Conservation (phyloP, 1,284 basidiomycete species). For the Vanrija pseudolonga region DNA sequence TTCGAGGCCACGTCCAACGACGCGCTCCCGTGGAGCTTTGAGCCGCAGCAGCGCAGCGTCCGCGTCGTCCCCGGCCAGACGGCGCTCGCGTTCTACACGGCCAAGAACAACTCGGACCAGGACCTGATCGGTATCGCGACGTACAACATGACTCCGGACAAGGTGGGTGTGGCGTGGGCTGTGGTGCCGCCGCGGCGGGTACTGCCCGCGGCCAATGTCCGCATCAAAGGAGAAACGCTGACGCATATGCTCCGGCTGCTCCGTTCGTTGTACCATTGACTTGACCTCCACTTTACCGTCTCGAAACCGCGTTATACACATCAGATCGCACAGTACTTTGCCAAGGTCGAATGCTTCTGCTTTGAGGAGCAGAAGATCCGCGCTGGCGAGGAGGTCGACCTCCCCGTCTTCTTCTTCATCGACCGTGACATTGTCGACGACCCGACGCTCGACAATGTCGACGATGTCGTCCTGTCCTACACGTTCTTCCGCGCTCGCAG, state of each 20-base stretch:
- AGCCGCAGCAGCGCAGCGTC: slow-evolving; percentile 84
- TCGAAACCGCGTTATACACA: background rate
- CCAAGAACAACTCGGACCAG: slow-evolving; percentile 75
- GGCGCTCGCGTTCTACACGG: slow-evolving; percentile 93
- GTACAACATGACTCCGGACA: slow-evolving; percentile 73
- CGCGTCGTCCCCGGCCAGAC: slow-evolving; percentile 93
- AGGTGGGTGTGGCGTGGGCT: slow-evolving; percentile 29
- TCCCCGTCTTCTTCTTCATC: slow-evolving; percentile 98
- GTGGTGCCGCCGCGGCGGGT: background rate
- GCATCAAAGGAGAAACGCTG: no score
- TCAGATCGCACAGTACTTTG: slow-evolving; percentile 96
- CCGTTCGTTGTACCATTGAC: background rate
- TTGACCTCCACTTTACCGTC: no score
- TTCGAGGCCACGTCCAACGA: slow-evolving; percentile 93
- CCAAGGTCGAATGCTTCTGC: slow-evolving; percentile 99
- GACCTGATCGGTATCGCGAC: slow-evolving; percentile 99
- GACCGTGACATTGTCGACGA: slow-evolving; percentile 95
- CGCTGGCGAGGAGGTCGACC: slow-evolving; percentile 94
- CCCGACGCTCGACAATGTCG: slow-evolving; percentile 74
- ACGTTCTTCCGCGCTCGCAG: slow-evolving; percentile 91
- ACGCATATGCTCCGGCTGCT: background rate
- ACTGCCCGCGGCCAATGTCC: no score
- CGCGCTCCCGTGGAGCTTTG: slow-evolving; percentile 88
- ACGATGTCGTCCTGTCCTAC: slow-evolving; percentile 91
- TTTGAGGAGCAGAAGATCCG: slow-evolving; percentile 97